A percentile compares a stretch with the other conserved stretches of the same genome.
Evolutionary conservation across 768 basidiomycete species (phyloP).

Genomic region (Collybiopsis confluens): DNA sequence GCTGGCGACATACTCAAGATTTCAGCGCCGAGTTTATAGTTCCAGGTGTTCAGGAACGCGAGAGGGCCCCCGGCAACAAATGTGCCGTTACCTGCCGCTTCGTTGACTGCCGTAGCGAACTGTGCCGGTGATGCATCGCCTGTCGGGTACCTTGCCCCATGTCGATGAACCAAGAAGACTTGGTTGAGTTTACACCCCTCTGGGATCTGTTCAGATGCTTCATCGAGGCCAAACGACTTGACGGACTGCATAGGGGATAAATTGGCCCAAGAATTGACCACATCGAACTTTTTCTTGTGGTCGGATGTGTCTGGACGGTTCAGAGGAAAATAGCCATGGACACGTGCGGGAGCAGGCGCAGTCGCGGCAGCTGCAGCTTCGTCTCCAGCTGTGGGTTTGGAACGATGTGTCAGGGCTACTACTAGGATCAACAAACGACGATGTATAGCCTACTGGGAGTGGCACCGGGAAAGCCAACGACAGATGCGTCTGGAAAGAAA

Average conservation of each 20-base stretch:
- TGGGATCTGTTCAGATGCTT: slow-evolving; percentile 42
- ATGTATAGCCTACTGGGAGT: slow-evolving; percentile 49
- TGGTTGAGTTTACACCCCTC: slow-evolving; percentile 41
- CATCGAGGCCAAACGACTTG: slow-evolving; percentile 44
- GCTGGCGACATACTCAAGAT: slow-evolving; percentile 31
- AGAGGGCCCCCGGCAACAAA: slow-evolving; percentile 54
- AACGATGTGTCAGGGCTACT: neutral
- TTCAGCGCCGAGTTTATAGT: slow-evolving; percentile 75
- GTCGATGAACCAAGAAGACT: slow-evolving; percentile 62
- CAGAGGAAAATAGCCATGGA: slow-evolving; percentile 37
- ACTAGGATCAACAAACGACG: slow-evolving; percentile 5
- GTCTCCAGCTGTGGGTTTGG: slow-evolving; percentile 31
- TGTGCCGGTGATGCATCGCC: slow-evolving; percentile 38
- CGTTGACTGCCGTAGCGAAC: slow-evolving; percentile 43
- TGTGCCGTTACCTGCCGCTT: slow-evolving; percentile 32
- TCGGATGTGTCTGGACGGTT: slow-evolving; percentile 33
- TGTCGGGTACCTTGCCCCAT: slow-evolving; percentile 63
- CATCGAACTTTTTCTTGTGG: slow-evolving; percentile 34
- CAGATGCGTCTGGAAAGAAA: slow-evolving; percentile 36
- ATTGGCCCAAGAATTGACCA: slow-evolving; percentile 43
- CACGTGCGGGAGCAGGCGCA: slow-evolving; percentile 34
- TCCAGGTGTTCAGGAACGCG: slow-evolving; percentile 69
- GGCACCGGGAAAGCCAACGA: slow-evolving; percentile 44
- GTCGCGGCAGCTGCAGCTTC: slow-evolving; percentile 37
- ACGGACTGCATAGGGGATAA: slow-evolving; percentile 50